Evolutionary conservation across 2,329 filamentous ascomycete genomes (phyloP), one percentile per base, ranked within the genome.

Genomic region (Cadophora sp.): DNA sequence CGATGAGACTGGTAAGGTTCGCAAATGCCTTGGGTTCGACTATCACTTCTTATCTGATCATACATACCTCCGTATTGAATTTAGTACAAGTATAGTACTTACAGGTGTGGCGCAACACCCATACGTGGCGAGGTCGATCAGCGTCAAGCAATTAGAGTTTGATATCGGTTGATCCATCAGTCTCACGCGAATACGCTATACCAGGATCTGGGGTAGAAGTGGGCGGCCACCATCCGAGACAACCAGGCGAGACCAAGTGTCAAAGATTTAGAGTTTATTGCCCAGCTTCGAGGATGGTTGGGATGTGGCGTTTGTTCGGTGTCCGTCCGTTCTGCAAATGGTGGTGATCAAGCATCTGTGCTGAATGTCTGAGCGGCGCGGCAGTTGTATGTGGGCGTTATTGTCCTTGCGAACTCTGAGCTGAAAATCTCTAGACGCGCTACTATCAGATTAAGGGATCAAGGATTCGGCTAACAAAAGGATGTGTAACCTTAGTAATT

Each of bases 351-450:
- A 18, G 20, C n/a, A 58, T 58, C 55, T 43, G 55, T 58, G 55
- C 55, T 58, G 36, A 43, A 58, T 27, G 55, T 58, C 55, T 58
- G 36, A 58, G 55, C 55, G 55, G 33, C 33, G n/a, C 47, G 53
- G 53, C 53, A 56, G 53, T 56, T 39, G 53, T 39, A 3, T 14
- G 30, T 39, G 53, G 53, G 22, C 53, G 30, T 39, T 55, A 16
- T 27, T 16, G 30, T 41, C 36, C 5, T 41, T 39, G 36, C 20
- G 9, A 24, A 24, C 11, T 56, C 18, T 39, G 53, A 22, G 33
- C 36, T 24, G 20, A 11, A 39, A 8, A 18, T 11, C 36, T 11
- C 36, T 24, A 58, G 13, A 41, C 55, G 20, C 55, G 33, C 36
- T 58, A 24, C 36, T 24, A 16, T 27, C n/a, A 11, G 33, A 58